Percentiles rank a stretch among this genome's conserved stretches.
phyloP scores from a whole-genome alignment of 2,329 filamentous ascomycete species.

The Periconia sp. region DNA sequence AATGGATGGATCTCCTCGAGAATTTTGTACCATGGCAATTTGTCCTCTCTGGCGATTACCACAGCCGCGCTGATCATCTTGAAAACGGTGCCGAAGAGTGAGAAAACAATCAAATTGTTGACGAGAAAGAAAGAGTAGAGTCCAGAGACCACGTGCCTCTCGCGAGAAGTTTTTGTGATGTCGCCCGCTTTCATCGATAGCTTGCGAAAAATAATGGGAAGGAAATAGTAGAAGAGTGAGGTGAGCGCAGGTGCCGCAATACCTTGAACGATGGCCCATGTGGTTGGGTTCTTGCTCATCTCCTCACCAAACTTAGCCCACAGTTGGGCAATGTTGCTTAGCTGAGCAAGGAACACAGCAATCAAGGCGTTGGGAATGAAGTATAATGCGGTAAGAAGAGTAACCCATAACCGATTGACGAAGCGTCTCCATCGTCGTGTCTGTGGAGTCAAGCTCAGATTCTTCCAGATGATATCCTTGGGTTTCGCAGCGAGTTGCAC shows the following conservation, averaged over 20 bases:
- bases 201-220: conserved; percentile 89
- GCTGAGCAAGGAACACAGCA: conserved; percentile 86
- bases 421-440: conserved; percentile 72
- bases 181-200: conserved; percentile 83
- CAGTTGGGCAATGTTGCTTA: conserved; percentile 75
- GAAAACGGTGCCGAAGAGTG: conserved; percentile 84
- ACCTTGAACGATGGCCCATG: conserved; percentile 91
- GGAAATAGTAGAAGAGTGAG: conserved; percentile 80
- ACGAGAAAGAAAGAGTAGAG: conserved; percentile 96
- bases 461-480: conserved; percentile 95
- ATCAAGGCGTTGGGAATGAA: conserved; percentile 92
- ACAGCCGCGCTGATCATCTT: conserved; percentile 69
- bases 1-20: conserved; percentile 67
- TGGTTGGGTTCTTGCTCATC: conserved; percentile 62
- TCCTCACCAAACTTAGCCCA: conserved; percentile 74
- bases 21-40: conserved; percentile 59
- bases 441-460: conserved; percentile 72
- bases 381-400: conserved; percentile 79
- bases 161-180: conserved; percentile 86
- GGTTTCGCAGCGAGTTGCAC: conserved; percentile 81
- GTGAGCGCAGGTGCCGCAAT: conserved; percentile 84
- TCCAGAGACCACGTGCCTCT: conserved; percentile 86
- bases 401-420: conserved; percentile 82
- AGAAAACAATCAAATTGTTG: conserved; percentile 95
- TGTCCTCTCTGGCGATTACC: conserved; percentile 52